Percentiles rank a stretch among this genome's conserved stretches.
Conservation (phyloP, 441 rosid species). For the Euphorbia schlechtendalii region DNA sequence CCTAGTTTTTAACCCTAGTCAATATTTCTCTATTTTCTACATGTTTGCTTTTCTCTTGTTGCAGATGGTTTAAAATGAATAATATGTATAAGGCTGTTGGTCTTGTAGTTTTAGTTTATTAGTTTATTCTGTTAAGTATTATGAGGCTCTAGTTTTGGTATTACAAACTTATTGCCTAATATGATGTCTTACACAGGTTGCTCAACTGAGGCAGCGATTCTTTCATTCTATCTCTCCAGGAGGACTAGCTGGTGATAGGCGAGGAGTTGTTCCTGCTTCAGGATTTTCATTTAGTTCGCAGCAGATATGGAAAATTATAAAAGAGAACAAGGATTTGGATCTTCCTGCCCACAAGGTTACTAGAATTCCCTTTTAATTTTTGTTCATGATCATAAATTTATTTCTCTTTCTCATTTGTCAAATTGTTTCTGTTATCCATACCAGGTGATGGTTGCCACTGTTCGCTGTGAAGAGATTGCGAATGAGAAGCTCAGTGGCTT, state of each 20-base stretch:
- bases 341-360: slow-evolving; percentile 84
- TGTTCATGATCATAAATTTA: slow-evolving; percentile 6
- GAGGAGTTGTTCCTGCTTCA: slow-evolving; percentile 77
- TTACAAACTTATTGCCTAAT: slow-evolving; percentile 13
- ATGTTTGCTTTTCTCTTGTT: background rate
- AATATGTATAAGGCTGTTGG: background rate
- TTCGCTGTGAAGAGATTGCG: slow-evolving; percentile 78
- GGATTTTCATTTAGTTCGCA: slow-evolving; percentile 79
- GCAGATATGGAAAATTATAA: slow-evolving; percentile 77
- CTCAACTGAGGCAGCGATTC: slow-evolving; percentile 61
- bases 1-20: background rate
- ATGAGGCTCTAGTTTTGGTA: background rate
- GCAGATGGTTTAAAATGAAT: background rate
- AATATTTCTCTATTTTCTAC: background rate
- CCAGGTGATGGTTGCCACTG: slow-evolving; percentile 89
- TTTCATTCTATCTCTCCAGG: slow-evolving; percentile 77
- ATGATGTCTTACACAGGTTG: slow-evolving; percentile 45
- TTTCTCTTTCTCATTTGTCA: slow-evolving; percentile 13
- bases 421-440: slow-evolving; percentile 15
- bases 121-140: background rate
- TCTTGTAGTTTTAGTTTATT: background rate
- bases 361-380: slow-evolving; percentile 9
- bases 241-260: slow-evolving; percentile 78
- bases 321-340: slow-evolving; percentile 80
- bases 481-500: slow-evolving; percentile 43